Evolutionary conservation across 1,139 yeast species (phyloP), one percentile per base, ranked within the genome.

Genomic region (Ogataea hybrid): DNA sequence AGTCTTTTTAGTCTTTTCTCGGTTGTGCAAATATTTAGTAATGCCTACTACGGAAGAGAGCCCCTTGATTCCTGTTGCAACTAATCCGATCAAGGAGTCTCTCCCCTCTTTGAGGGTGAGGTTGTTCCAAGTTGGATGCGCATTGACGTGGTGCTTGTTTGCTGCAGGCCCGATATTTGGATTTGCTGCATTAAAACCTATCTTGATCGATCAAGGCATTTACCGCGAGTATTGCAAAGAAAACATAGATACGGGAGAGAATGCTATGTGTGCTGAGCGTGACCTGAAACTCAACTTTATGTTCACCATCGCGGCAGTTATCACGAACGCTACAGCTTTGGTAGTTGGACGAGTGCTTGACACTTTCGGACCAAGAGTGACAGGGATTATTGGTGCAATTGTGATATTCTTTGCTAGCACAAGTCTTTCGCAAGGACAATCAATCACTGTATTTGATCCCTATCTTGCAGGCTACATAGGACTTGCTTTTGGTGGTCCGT

Each of bases 131-230:
- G 71, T 82, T 10, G 44, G 59, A 7, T 85, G 95, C 62, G 90
- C 97, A 27, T 78, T 87, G 25, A 51, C 72, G 1, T 89, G 96
- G 96, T 89, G 97, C 65, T 67, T 89, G 20, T 68, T 88, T 29
- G 90, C 96, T 2, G 96, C 96, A 0, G 97, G 97, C 2, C 89
- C 95, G 1, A 83, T 89, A 9, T 90, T 90, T 69, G 95, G 97
- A 1, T 90, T 89, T 67, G 96, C 97, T 15, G 97, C 97, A 3
- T 68, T 90, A 42, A 90, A 90, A 58, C 95, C 95, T 4, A 77
- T 89, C 4, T 68, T 90, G 36, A 77, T 87, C 20, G 63, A 70
- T 8, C 90, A 89, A 59, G 88, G 89, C 2, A 80, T 89, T n/a
- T 90, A 90, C 57, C 63, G 71, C 23, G 75, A 78, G 10, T 61